phyloP scores from a whole-genome alignment of 805 yeast species.

The Sporopachydermia quercuum region DNA sequence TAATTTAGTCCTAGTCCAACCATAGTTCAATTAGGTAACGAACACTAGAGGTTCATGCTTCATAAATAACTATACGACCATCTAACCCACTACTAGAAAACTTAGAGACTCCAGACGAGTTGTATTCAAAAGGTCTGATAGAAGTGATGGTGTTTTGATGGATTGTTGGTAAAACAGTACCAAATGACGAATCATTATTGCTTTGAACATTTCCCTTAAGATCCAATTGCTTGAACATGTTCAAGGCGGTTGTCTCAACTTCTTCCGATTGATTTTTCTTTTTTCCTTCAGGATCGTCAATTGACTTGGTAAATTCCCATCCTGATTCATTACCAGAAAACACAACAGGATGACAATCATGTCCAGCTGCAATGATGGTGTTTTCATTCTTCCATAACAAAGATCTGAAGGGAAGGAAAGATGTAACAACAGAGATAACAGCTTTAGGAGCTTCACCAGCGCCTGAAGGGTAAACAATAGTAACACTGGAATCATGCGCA shows the following conservation, averaged over 20 bases:
- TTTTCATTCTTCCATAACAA: conserved; percentile 53
- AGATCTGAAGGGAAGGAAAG: conserved; percentile 68
- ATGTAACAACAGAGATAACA: conserved; percentile 42
- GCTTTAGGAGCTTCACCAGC: conserved; percentile 49
- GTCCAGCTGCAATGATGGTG: conserved; percentile 77
- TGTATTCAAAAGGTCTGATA: conserved; percentile 36
- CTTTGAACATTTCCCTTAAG: conserved; percentile 64
- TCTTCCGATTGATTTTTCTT: conserved; percentile 26
- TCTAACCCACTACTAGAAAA: conserved; percentile 75
- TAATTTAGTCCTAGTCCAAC: too few relatives aligned
- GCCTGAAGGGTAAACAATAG: conserved; percentile 64
- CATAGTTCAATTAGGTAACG: too few relatives aligned
- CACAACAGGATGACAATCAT: conserved; percentile 79
- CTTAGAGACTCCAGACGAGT: conserved; percentile 35
- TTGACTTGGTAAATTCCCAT: conserved; percentile 43
- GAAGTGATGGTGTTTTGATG: conserved; percentile 83
- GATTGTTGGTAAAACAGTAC: conserved; percentile 43
- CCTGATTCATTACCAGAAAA: conserved; percentile 53
- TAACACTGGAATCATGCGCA: conserved; percentile 76
- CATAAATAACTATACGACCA: conserved; percentile 78
- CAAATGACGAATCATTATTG: conserved; percentile 21
- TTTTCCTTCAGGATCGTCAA: conserved; percentile 38
- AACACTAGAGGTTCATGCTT: too few relatives aligned
- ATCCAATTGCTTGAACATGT: conserved; percentile 92
- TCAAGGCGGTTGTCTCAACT: conserved; percentile 47